Conservation (phyloP, 192 early-diverging fungal genomes). For the Backusella circina region DNA sequence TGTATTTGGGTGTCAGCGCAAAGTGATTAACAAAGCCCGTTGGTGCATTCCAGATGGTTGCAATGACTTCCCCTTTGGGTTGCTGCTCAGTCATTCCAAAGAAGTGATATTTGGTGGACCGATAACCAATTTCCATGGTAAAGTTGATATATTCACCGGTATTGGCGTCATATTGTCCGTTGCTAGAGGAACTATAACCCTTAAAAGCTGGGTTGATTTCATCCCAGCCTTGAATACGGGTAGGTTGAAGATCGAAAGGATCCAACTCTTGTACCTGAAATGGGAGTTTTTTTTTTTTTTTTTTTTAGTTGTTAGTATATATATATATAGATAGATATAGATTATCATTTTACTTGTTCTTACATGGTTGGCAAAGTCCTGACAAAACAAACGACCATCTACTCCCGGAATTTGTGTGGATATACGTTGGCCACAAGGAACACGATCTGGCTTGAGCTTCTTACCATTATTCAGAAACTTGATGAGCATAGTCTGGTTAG, state of each 20-base stretch:
- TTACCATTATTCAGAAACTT: constrained; percentile 52
- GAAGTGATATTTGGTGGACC: constrained; percentile 63
- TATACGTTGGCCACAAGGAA: constrained; percentile 64
- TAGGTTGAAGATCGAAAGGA: constrained; percentile 59
- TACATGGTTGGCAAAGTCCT: constrained; percentile 66
- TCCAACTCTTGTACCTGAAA: constrained; percentile 61
- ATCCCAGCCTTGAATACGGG: constrained; percentile 53
- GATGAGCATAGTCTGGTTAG: constrained; percentile 68
- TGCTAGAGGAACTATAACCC: constrained; percentile 65
- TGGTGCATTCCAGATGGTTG: constrained; percentile 55
- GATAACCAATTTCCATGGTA: constrained; percentile 66
- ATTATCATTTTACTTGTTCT: constrained; percentile 1
- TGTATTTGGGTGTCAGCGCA: constrained; percentile 67
- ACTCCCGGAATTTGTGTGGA: constrained; percentile 58
- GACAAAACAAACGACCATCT: constrained; percentile 60
- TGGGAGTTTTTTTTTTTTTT: no score
- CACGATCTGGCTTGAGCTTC: constrained; percentile 59
- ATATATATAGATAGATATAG: no score
- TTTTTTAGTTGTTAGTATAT: neutral
- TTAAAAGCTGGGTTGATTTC: constrained; percentile 62
- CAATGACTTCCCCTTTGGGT: constrained; percentile 61
- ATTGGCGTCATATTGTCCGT: constrained; percentile 64
- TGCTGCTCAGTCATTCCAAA: constrained; percentile 60
- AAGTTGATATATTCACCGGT: constrained; percentile 79
- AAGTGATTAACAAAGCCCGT: constrained; percentile 76